These are phyloP conservation scores for Ustilago tritici DNA, from an alignment of 1,284 basidiomycete genomes.

Conservation along the genomic window DNA sequence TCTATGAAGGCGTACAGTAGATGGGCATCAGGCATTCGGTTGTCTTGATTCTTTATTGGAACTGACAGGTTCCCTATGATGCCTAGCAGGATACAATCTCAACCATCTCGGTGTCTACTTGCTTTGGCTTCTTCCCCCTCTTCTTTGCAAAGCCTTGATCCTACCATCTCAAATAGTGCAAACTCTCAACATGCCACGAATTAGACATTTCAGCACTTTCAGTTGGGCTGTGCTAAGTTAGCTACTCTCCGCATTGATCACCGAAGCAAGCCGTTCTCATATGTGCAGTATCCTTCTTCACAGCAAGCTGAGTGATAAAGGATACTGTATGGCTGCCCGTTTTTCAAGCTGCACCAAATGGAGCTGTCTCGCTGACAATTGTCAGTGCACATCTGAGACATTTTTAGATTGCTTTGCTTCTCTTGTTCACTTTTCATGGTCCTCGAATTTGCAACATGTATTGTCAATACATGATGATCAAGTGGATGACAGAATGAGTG, in stretches of 20 bases:
- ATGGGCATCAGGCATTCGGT: neutral
- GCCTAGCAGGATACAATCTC: too few species aligned
- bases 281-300: neutral
- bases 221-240: too few species aligned
- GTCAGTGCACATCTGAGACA: slow-evolving; percentile 1
- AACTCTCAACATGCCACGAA: too few species aligned
- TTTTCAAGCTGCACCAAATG: neutral
- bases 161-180: too few species aligned
- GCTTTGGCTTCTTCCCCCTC: too few species aligned
- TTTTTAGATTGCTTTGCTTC: neutral
- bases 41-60: neutral
- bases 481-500: neutral
- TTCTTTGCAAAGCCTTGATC: too few species aligned
- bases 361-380: neutral
- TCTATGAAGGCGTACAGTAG: neutral
- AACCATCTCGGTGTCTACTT: too few species aligned
- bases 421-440: neutral
- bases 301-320: neutral
- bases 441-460: neutral
- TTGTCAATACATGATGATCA: neutral
- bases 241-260: too few species aligned
- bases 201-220: too few species aligned
- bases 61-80: neutral
- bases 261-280: neutral
- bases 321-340: neutral